These are phyloP conservation scores for Ogataea thermomethanolica DNA, from an alignment of 805 yeast genomes.

Conservation along the genomic window DNA sequence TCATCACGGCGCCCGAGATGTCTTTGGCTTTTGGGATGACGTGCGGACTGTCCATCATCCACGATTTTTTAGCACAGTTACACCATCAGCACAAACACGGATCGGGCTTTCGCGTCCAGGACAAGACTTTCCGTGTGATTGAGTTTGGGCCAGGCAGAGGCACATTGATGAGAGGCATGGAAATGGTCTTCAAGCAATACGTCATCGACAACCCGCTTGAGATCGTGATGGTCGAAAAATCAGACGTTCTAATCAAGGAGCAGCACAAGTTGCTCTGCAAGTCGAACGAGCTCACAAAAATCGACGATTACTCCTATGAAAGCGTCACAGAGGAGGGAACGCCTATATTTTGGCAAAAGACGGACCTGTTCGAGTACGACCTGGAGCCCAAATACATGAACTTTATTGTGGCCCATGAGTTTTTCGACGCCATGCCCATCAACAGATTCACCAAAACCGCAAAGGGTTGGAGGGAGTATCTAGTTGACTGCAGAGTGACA, in stretches of 20 bases:
- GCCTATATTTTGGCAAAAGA: conserved; percentile 49
- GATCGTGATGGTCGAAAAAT: conserved; percentile 66
- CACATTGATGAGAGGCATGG: conserved; percentile 65
- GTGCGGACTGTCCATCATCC: conserved; percentile 68
- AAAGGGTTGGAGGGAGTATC: conserved; percentile 74
- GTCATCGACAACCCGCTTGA: conserved; percentile 36
- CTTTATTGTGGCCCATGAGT: conserved; percentile 78
- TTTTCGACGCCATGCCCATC: conserved; percentile 82
- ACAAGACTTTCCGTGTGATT: conserved; percentile 45
- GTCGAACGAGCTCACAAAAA: conserved; percentile 8
- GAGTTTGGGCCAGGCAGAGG: conserved; percentile 90
- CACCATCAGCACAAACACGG: conserved; percentile 36
- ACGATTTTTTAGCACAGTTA: conserved; percentile 56
- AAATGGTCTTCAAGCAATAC: conserved; percentile 46
- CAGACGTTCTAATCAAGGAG: conserved; percentile 54
- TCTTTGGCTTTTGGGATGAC: conserved; percentile 85
- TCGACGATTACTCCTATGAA: conserved; percentile 34
- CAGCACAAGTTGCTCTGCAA: conserved; percentile 53
- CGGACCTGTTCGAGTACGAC: conserved; percentile 49
- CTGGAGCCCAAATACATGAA: conserved; percentile 38
- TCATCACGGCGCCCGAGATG: conserved; percentile 82
- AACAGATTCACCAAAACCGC: conserved; percentile 59
- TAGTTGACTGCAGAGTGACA: conserved; percentile 52
- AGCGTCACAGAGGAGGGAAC: conserved; percentile 51
- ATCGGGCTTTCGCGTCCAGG: conserved; percentile 22